These are phyloP conservation scores for Daldinia grandis DNA, from an alignment of 495 filamentous ascomycete species.

Conservation along the genomic window DNA sequence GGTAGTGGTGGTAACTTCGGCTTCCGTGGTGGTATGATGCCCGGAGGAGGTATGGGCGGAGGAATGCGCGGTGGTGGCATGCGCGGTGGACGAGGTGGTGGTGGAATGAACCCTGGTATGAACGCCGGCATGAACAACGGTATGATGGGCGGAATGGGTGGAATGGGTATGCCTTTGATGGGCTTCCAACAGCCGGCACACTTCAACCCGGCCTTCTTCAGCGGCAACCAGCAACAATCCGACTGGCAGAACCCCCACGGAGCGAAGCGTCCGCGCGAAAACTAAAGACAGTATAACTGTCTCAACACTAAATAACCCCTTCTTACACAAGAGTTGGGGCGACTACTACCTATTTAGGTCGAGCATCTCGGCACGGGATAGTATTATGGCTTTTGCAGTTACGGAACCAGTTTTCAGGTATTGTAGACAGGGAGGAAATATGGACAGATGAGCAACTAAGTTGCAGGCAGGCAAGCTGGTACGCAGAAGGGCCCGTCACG, in stretches of 20 bases:
- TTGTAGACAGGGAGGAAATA: neutral
- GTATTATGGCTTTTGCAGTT: slow-evolving; percentile 6
- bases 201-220: slow-evolving; percentile 87
- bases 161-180: slow-evolving; percentile 69
- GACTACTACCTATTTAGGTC: neutral
- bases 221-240: slow-evolving; percentile 63
- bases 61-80: slow-evolving; percentile 77
- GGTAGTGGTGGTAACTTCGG: slow-evolving; percentile 68
- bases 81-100: slow-evolving; percentile 72
- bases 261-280: slow-evolving; percentile 77
- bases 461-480: neutral
- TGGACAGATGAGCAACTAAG: neutral
- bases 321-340: neutral
- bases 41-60: slow-evolving; percentile 73
- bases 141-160: slow-evolving; percentile 65
- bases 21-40: slow-evolving; percentile 62
- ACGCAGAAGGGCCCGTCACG: neutral
- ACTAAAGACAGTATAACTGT: slow-evolving; percentile 48
- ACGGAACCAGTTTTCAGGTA: slow-evolving; percentile 5
- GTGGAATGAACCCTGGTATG: slow-evolving; percentile 62
- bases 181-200: slow-evolving; percentile 75
- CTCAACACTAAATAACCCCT: neutral
- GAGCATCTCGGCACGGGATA: neutral
- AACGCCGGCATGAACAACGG: slow-evolving; percentile 58
- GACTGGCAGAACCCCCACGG: slow-evolving; percentile 83